Percentiles rank a stretch among this genome's conserved stretches.
Conservation (phyloP, 345 rosid genomes). For the Moricandia arvensis region DNA sequence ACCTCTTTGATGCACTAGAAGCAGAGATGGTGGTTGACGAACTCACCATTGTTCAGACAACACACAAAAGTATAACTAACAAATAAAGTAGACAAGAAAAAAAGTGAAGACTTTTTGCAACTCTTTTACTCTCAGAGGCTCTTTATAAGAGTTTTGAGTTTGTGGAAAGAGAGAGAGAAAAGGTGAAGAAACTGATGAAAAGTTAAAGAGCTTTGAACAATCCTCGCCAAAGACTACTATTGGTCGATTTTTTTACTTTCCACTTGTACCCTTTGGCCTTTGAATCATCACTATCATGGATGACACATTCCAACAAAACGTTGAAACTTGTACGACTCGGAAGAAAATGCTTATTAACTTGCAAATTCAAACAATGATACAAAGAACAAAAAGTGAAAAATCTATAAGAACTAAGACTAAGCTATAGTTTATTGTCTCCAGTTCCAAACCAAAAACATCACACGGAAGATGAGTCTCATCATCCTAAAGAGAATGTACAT, state of each 20-base stretch:
- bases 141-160: neutral
- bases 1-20: constrained; percentile 20
- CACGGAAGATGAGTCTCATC: neutral
- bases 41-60: constrained; percentile 24
- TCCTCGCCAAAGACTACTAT: neutral
- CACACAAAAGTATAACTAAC: neutral
- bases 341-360: neutral
- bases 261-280: constrained; percentile 22
- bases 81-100: neutral
- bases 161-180: neutral
- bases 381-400: too few species aligned
- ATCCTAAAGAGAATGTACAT: too few species aligned
- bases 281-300: constrained; percentile 11
- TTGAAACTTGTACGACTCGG: constrained; percentile 19
- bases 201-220: neutral
- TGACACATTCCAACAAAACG: neutral
- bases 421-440: constrained; percentile 9
- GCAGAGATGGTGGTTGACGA: constrained; percentile 29
- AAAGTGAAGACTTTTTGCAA: neutral
- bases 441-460: constrained; percentile 10
- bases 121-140: neutral
- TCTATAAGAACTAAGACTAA: constrained; percentile 20
- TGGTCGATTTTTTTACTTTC: constrained; percentile 4
- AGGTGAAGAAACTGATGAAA: neutral
- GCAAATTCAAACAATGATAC: constrained; percentile 1